Conservation (phyloP, 1,139 yeast genomes). For the Zygosaccharomyces sapae region DNA sequence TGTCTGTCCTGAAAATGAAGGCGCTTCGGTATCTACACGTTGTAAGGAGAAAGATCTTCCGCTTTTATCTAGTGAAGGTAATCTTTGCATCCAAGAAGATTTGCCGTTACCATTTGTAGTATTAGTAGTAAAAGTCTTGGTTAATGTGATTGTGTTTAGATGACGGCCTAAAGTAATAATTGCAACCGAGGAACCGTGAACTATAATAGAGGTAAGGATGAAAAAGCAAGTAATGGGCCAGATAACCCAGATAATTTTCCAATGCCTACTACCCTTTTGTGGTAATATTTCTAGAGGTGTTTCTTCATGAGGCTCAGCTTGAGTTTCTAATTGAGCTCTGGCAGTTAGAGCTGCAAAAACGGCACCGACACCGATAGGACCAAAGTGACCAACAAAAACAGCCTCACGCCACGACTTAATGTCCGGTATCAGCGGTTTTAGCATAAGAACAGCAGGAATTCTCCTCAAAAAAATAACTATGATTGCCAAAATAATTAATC, state of each 20-base stretch:
- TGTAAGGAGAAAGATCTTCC: conserved; percentile 77
- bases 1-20: conserved; percentile 26
- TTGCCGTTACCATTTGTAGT: conserved; percentile 60
- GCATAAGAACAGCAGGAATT: conserved; percentile 76
- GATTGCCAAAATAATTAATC: conserved; percentile 72
- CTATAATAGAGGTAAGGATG: conserved; percentile 80
- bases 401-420: conserved; percentile 95
- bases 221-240: conserved; percentile 92
- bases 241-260: conserved; percentile 64
- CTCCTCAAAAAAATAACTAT: conserved; percentile 79
- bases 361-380: conserved; percentile 98
- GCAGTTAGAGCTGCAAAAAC: conserved; percentile 86
- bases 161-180: conserved; percentile 85
- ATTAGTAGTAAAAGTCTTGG: conserved; percentile 78
- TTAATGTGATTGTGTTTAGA: conserved; percentile 84
- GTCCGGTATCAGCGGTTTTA: conserved; percentile 83
- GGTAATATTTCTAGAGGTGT: conserved; percentile 62
- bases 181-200: conserved; percentile 96
- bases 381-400: conserved; percentile 92
- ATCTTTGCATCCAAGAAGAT: conserved; percentile 76
- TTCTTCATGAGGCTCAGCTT: conserved; percentile 46
- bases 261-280: conserved; percentile 50
- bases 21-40: conserved; percentile 65
- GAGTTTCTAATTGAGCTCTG: conserved; percentile 66
- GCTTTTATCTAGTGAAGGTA: conserved; percentile 70